Evolutionary conservation across 176 grass and related monocot genomes (phyloP).

Genomic region (Pharus latifolius): DNA sequence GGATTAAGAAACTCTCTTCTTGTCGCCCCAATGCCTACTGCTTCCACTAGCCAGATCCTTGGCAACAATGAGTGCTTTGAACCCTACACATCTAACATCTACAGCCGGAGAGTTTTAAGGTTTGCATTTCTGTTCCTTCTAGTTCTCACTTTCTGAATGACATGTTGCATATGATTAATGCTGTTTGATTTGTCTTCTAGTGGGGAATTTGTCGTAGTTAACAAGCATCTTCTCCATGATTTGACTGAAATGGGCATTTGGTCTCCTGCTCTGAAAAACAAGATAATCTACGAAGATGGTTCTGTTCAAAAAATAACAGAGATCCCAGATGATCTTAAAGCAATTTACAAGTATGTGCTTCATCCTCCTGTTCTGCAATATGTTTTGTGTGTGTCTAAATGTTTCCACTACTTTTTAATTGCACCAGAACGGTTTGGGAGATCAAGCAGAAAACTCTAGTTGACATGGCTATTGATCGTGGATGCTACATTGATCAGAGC

Average conservation of each 20-base stretch:
- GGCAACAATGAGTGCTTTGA: conserved; percentile 96
- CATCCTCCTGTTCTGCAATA: not conserved
- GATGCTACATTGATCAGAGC: conserved; percentile 96
- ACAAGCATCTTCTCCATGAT: conserved; percentile 98
- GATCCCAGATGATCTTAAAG: conserved; percentile 81
- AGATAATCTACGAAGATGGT: conserved; percentile 91
- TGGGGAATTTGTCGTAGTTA: conserved; percentile 97
- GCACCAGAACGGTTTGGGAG: conserved; percentile 90
- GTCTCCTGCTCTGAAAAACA: conserved; percentile 73
- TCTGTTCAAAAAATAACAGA: conserved; percentile 81
- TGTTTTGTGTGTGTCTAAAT: not conserved
- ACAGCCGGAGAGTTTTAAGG: conserved; percentile 74
- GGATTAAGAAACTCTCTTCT: conserved; percentile 94
- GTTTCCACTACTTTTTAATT: not conserved
- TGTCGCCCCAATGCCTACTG: conserved; percentile 97
- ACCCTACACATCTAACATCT: conserved; percentile 86
- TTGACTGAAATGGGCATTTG: conserved; percentile 94
- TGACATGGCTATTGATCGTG: conserved; percentile 96
- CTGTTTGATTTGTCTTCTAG: conserved; percentile 28
- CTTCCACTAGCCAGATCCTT: conserved; percentile 98
- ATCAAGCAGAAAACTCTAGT: conserved; percentile 99
- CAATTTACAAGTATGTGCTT: conserved; percentile 77
- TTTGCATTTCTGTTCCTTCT: conserved; percentile 14
- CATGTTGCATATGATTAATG: conserved; percentile 7
- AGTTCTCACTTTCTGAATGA: not conserved